Conservation (phyloP, 2,329 filamentous ascomycete species). For the Ophiostoma quercus region DNA sequence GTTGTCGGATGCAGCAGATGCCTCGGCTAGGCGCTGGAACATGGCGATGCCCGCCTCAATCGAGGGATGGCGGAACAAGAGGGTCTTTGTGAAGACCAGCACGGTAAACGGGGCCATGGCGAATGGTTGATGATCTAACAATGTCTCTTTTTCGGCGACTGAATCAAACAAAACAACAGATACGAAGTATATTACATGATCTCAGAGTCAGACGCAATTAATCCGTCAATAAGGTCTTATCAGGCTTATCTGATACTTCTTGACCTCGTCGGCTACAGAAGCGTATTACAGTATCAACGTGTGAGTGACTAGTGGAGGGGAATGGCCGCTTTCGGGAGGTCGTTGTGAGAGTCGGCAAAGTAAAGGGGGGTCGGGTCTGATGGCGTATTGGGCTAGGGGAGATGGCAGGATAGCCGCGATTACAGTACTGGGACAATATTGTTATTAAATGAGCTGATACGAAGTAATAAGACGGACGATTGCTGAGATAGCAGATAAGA, state of each 20-base stretch:
- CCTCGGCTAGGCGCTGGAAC: slow-evolving; percentile 32
- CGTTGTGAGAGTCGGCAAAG: not conserved
- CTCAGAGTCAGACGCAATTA: not conserved
- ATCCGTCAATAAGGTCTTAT: slow-evolving; percentile 3
- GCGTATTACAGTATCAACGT: not conserved
- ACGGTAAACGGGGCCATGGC: slow-evolving; percentile 30
- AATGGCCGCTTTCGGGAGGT: not conserved
- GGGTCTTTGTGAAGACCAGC: slow-evolving; percentile 40
- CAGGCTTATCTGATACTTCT: not conserved
- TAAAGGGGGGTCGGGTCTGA: not conserved
- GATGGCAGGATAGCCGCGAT: not conserved
- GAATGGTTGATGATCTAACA: not conserved
- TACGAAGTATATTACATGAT: not conserved
- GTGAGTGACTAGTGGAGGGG: not conserved
- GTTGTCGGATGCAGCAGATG: slow-evolving; percentile 26
- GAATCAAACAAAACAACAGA: not conserved
- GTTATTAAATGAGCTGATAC: not conserved
- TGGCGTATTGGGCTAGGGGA: not conserved
- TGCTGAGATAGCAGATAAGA: not conserved
- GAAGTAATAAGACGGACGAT: not conserved
- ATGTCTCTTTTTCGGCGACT: not conserved
- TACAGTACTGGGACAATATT: not conserved
- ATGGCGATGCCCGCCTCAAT: slow-evolving; percentile 37
- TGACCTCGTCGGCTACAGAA: not conserved
- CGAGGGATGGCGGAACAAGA: slow-evolving; percentile 37